phyloP scores from a whole-genome alignment of 495 filamentous ascomycete genomes.

The Talaromyces wortmannii region DNA sequence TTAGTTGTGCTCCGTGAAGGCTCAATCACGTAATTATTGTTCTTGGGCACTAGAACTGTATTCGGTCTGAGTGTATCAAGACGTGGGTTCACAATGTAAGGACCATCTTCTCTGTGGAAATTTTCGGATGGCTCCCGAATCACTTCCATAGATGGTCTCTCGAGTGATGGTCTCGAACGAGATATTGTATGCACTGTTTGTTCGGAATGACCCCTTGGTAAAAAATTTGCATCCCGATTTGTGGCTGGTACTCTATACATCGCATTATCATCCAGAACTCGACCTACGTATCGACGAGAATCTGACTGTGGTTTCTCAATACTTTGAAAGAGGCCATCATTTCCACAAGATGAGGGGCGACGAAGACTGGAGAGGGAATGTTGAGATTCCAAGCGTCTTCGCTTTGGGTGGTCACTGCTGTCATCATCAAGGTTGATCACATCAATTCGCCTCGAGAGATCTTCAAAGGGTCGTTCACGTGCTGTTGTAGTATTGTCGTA shows the following conservation, averaged over 20 bases:
- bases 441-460: conserved; percentile 3
- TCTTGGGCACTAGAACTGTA: not conserved
- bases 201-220: not conserved
- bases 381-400: conserved; percentile 1
- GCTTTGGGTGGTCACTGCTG: conserved; percentile 1
- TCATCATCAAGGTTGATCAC: conserved; percentile 3
- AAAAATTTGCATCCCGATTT: not conserved
- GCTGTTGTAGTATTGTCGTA: not conserved
- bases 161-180: not conserved
- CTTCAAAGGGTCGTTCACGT: conserved; percentile 1
- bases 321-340: not conserved
- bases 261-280: not conserved
- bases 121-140: not conserved
- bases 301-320: not conserved
- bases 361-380: not conserved
- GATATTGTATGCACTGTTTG: not conserved
- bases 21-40: not conserved
- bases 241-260: not conserved
- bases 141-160: not conserved
- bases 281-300: not conserved
- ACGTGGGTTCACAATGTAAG: not conserved
- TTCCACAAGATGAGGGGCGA: not conserved
- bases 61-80: not conserved
- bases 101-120: not conserved
- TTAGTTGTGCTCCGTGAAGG: not conserved